These are phyloP conservation scores for Stemphylium vesicarium DNA, from an alignment of 2,329 filamentous ascomycete species.

Conservation along the genomic window DNA sequence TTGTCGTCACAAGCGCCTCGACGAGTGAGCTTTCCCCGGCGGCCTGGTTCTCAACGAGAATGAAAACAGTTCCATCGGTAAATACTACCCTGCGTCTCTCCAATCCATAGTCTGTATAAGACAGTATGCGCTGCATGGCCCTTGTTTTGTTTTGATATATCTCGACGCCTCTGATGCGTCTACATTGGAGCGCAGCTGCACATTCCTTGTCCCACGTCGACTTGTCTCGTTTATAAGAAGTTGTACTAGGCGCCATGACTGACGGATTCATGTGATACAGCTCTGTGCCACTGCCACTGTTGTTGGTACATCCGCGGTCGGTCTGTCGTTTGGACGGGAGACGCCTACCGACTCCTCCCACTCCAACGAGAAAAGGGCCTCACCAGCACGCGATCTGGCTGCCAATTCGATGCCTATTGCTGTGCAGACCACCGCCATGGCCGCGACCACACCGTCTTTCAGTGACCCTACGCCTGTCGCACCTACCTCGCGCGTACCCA, in stretches of 20 bases:
- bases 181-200: slow-evolving; percentile 32
- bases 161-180: slow-evolving; percentile 27
- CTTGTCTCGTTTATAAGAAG: slow-evolving; percentile 25
- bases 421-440: slow-evolving; percentile 34
- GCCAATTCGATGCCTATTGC: slow-evolving; percentile 37
- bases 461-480: slow-evolving; percentile 32
- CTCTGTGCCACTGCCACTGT: slow-evolving; percentile 68
- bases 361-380: slow-evolving; percentile 43
- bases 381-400: slow-evolving; percentile 41
- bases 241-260: slow-evolving; percentile 43
- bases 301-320: slow-evolving; percentile 65
- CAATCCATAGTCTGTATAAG: slow-evolving; percentile 15
- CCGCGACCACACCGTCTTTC: slow-evolving; percentile 32
- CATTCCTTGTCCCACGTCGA: slow-evolving; percentile 33
- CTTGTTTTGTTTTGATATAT: slow-evolving; percentile 43
- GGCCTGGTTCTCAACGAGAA: slow-evolving; percentile 49
- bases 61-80: slow-evolving; percentile 57
- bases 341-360: slow-evolving; percentile 47
- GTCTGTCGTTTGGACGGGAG: slow-evolving; percentile 63
- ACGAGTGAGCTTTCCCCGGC: slow-evolving; percentile 48
- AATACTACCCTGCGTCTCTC: slow-evolving; percentile 31
- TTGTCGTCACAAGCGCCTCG: slow-evolving; percentile 45
- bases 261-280: slow-evolving; percentile 53
- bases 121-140: slow-evolving; percentile 18
- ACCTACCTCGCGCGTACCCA: slow-evolving; percentile 34